Percentiles rank a stretch among this genome's conserved stretches.
Conservation (phyloP, 2,329 filamentous ascomycete species). For the Monilinia polystroma region DNA sequence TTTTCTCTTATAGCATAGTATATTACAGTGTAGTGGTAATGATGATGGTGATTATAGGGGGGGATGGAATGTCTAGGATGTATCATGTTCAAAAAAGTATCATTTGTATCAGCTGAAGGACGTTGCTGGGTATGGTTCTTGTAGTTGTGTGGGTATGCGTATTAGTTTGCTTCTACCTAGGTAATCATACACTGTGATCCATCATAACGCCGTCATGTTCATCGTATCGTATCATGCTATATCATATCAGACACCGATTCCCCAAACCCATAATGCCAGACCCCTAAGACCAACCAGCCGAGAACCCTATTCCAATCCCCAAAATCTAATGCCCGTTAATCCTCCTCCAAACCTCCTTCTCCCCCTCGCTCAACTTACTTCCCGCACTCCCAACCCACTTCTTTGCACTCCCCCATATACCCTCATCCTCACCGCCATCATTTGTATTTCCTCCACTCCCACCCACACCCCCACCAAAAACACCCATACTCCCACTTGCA, state of each 20-base stretch:
- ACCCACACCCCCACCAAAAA: neutral
- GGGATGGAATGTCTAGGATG: too few species aligned
- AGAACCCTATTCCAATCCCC: too few species aligned
- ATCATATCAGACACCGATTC: neutral
- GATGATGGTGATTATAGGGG: neutral
- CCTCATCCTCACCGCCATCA: conserved; percentile 31
- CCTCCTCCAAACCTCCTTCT: conserved; percentile 61
- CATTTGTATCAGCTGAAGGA: neutral
- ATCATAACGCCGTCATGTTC: neutral
- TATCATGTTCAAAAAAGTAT: neutral
- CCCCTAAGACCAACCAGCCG: neutral
- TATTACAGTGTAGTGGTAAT: too few species aligned
- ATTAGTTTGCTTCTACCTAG: neutral
- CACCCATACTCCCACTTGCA: conserved; percentile 40
- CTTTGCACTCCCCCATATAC: conserved; percentile 56
- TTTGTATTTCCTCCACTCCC: neutral
- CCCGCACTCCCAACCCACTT: conserved; percentile 58
- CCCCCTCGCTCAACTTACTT: conserved; percentile 56
- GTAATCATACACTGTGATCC: conserved; percentile 1
- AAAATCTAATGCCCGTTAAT: conserved; percentile 51
- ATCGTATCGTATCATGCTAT: neutral
- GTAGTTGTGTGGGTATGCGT: conserved; percentile 1
- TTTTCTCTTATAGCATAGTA: too few species aligned
- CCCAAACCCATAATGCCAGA: neutral
- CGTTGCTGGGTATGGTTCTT: neutral